Conservation (phyloP, 495 filamentous ascomycete species). For the Trichocladium antarcticum region DNA sequence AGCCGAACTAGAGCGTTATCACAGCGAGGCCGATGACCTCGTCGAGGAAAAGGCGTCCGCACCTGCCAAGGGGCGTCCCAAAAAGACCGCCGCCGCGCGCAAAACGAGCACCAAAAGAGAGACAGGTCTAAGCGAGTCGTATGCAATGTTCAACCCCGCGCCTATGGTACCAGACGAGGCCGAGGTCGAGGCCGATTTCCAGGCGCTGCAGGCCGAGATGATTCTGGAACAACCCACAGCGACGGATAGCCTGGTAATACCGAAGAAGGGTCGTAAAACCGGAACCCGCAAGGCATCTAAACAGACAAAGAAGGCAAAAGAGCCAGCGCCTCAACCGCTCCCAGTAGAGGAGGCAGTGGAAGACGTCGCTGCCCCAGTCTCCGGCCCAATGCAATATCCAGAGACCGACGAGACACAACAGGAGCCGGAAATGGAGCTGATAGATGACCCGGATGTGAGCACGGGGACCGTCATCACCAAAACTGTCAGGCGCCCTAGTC, state of each 20-base stretch:
- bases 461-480: constrained; percentile 32
- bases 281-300: constrained; percentile 35
- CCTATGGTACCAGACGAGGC: constrained; percentile 35
- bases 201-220: constrained; percentile 38
- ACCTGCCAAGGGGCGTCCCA: constrained; percentile 29
- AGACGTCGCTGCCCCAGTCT: constrained; percentile 10
- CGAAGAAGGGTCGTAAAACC: constrained; percentile 38
- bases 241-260: constrained; percentile 22
- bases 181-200: constrained; percentile 35
- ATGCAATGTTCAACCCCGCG: constrained; percentile 37
- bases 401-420: constrained; percentile 22
- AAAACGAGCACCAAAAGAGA: constrained; percentile 32
- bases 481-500: constrained; percentile 13
- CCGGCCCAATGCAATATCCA: constrained; percentile 9
- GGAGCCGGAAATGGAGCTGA: constrained; percentile 17
- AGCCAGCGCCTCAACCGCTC: constrained; percentile 9
- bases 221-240: constrained; percentile 19
- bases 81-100: constrained; percentile 21
- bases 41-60: constrained; percentile 21
- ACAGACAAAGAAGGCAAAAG: constrained; percentile 38
- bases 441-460: constrained; percentile 33
- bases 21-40: constrained; percentile 45
- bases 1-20: constrained; percentile 50
- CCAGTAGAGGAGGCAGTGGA: constrained; percentile 16
- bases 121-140: constrained; percentile 20